phyloP scores from a whole-genome alignment of 2,329 filamentous ascomycete species.

The Aspergillus neotritici region DNA sequence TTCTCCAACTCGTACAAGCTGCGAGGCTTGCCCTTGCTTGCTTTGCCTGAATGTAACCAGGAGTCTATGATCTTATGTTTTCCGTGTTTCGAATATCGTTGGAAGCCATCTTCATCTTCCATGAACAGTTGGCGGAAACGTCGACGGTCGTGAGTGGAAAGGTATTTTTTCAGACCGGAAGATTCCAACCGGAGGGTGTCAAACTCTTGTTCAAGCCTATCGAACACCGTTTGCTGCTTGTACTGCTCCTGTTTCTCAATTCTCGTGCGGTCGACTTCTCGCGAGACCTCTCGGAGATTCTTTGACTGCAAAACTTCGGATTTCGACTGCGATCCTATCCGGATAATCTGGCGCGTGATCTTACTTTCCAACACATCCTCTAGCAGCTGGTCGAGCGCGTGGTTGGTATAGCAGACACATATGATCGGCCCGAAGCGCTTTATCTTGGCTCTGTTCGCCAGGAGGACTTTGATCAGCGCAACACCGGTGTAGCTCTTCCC shows the following conservation, averaged over 20 bases:
- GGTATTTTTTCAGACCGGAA: background rate
- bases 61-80: constrained; percentile 8
- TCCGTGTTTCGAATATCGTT: constrained; percentile 4
- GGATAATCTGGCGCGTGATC: constrained; percentile 46
- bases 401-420: constrained; percentile 48
- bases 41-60: constrained; percentile 15
- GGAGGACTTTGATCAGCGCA: constrained; percentile 21
- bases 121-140: constrained; percentile 7
- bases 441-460: constrained; percentile 18
- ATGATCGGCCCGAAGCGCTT: constrained; percentile 43
- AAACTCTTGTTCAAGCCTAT: background rate
- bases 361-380: constrained; percentile 49
- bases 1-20: constrained; percentile 6
- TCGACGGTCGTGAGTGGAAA: background rate
- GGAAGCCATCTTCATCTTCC: constrained; percentile 16
- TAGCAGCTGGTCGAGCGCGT: constrained; percentile 54
- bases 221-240: constrained; percentile 4
- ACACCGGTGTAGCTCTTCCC: constrained; percentile 26
- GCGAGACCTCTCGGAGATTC: constrained; percentile 43
- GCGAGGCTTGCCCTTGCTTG: constrained; percentile 5
- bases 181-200: background rate
- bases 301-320: constrained; percentile 47
- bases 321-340: constrained; percentile 57
- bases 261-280: constrained; percentile 32
- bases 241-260: constrained; percentile 23